Evolutionary conservation across 176 grass and related monocot genomes (phyloP), one percentile per base, ranked within the genome.

Genomic region (Cenchrus purpureus): DNA sequence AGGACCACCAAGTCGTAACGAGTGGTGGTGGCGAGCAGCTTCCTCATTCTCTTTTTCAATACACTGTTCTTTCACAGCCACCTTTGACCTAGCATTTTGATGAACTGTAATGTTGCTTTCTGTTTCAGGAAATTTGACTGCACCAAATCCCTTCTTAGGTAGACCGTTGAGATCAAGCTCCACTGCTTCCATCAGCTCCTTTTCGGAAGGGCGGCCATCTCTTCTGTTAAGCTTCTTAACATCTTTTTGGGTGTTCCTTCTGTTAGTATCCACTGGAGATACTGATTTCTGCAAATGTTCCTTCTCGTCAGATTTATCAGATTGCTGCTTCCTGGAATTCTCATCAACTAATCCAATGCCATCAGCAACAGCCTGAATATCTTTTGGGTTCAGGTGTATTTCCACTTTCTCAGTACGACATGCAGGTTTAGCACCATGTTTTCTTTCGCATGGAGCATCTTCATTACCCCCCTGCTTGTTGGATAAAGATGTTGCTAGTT

Each of bases 161-260:
- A 87, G 43, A 55, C 92, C 87, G 77, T 87, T 63, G 17, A 88
- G 86, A 57, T 91, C 89, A 77, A 91, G 79, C 84, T 89, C 74
- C 8, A 90, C 87, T 73, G 78, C 85, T 71, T 83, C 88, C 81
- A 90, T 76, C 61, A 88, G 59, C 34, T 74, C 80, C 57, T 74
- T 79, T 76, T 80, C 69, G 0, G 50, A 76, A 74, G 81, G 85
- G 10, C 57, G 56, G 14, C 0, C 4, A 57, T 74, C 67, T 64
- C 78, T 90, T 68, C 72, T 83, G 51, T 43, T 73, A 69, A 77
- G 20, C 80, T 83, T 92, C 17, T 68, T 67, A 55, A 62, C 82
- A 89, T 85, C 90, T 64, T 83, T 89, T 55, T 82, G 61, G 81
- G 43, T 42, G 37, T 85, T 52, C 43, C 74, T 85, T 80, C 19